A percentile compares a stretch with the other conserved stretches of the same genome.
These are phyloP conservation scores for Cucurbita argyrosperma DNA, from an alignment of 306 rosid genomes.

Conservation along the genomic window DNA sequence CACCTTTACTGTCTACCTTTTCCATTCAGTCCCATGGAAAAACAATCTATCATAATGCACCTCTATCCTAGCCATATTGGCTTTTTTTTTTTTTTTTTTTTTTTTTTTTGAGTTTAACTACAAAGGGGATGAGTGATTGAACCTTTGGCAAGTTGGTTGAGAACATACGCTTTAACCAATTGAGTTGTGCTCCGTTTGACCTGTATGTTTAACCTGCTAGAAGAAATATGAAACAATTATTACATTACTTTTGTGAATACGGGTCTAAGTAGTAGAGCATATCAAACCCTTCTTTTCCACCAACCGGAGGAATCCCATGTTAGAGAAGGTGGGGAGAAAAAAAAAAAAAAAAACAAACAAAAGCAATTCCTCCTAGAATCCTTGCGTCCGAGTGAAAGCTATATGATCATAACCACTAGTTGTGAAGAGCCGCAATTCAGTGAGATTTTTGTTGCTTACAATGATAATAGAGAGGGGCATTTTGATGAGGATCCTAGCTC, in stretches of 20 bases:
- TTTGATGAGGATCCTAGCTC: conserved; percentile 7
- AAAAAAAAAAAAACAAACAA: too few relatives aligned
- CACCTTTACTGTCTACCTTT: background rate
- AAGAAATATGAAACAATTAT: background rate
- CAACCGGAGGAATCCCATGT: background rate
- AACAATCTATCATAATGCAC: background rate
- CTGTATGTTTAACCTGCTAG: background rate
- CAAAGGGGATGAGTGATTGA: too few relatives aligned
- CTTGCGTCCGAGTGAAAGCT: background rate
- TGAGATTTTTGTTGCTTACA: too few relatives aligned
- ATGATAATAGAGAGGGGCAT: too few relatives aligned
- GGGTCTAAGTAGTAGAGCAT: background rate
- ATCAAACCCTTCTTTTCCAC: background rate
- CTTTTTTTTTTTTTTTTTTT: too few relatives aligned
- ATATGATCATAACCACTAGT: background rate
- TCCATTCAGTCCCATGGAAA: background rate
- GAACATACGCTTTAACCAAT: too few relatives aligned
- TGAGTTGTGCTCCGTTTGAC: too few relatives aligned
- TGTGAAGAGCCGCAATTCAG: too few relatives aligned
- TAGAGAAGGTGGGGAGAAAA: background rate
- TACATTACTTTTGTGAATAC: background rate
- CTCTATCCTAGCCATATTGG: background rate
- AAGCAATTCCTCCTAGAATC: background rate
- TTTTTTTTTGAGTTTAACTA: too few relatives aligned
- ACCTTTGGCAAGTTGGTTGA: too few relatives aligned